Percentiles rank a stretch among this genome's conserved stretches.
Conservation (phyloP, 2,329 filamentous ascomycete species). For the Conoideocrella luteorostrata region DNA sequence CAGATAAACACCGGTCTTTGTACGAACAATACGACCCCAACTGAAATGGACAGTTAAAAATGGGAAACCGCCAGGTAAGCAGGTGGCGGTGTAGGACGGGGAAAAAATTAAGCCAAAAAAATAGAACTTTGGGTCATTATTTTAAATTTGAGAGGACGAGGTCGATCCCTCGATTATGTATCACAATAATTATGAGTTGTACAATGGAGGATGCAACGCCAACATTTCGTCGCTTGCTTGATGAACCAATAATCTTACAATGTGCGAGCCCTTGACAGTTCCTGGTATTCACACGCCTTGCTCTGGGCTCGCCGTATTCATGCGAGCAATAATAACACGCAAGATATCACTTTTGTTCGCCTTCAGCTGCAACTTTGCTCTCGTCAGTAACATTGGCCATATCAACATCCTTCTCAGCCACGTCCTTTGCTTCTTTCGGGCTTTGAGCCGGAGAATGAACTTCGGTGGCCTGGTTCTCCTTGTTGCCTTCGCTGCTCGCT, state of each 20-base stretch:
- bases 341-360: constrained; percentile 13
- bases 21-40: no score
- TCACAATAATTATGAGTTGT: background rate
- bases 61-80: no score
- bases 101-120: no score
- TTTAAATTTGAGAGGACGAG: no score
- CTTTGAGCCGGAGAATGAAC: background rate
- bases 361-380: constrained; percentile 4
- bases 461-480: constrained; percentile 36
- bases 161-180: background rate
- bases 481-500: constrained; percentile 33
- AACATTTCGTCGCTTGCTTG: background rate
- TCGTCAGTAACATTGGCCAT: constrained; percentile 20
- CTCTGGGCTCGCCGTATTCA: no score
- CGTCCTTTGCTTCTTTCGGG: constrained; percentile 8
- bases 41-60: no score
- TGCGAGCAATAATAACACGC: no score
- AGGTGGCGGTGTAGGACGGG: no score
- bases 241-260: background rate
- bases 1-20: no score
- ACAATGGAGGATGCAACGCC: constrained; percentile 2
- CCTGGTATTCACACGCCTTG: no score
- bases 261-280: background rate
- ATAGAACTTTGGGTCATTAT: no score
- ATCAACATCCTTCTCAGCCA: constrained; percentile 23